Evolutionary conservation across 2,329 filamentous ascomycete species (phyloP).

Genomic region (Fusarium nurragi): DNA sequence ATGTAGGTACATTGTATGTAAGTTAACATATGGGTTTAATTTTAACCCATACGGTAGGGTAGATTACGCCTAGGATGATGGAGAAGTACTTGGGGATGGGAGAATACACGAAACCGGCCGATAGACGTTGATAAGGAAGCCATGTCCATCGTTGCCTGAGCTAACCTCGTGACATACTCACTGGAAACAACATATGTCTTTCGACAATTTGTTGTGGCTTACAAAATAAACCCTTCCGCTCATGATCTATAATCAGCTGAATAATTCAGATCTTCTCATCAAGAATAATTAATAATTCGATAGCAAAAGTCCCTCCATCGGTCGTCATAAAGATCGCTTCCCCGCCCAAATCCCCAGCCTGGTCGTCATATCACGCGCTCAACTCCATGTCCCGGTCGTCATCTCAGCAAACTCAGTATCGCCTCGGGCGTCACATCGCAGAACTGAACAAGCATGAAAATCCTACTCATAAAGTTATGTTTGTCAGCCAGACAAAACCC

Average conservation of each 20-base stretch:
- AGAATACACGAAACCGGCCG: too few relatives aligned
- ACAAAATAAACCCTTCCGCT: background rate
- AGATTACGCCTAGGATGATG: too few relatives aligned
- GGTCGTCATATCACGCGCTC: conserved; percentile 25
- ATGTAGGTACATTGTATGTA: too few relatives aligned
- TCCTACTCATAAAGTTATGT: background rate
- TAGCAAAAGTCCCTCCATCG: background rate
- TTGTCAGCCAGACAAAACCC: conserved; percentile 18
- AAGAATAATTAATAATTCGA: background rate
- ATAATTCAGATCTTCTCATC: background rate
- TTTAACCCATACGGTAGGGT: too few relatives aligned
- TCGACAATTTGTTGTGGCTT: background rate
- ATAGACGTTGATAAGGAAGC: too few relatives aligned
- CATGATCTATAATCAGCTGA: conserved; percentile 4
- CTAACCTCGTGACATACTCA: background rate
- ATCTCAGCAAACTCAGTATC: conserved; percentile 12
- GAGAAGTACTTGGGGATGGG: too few relatives aligned
- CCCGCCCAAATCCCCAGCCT: background rate
- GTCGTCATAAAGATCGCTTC: conserved; percentile 17
- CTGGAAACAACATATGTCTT: too few relatives aligned
- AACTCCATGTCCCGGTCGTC: conserved; percentile 21
- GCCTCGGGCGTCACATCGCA: conserved; percentile 16
- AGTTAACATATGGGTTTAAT: too few relatives aligned
- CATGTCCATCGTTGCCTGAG: too few relatives aligned
- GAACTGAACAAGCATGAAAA: background rate